Evolutionary conservation across 306 rosid genomes (phyloP).

Genomic region (Carpinus fangiana): DNA sequence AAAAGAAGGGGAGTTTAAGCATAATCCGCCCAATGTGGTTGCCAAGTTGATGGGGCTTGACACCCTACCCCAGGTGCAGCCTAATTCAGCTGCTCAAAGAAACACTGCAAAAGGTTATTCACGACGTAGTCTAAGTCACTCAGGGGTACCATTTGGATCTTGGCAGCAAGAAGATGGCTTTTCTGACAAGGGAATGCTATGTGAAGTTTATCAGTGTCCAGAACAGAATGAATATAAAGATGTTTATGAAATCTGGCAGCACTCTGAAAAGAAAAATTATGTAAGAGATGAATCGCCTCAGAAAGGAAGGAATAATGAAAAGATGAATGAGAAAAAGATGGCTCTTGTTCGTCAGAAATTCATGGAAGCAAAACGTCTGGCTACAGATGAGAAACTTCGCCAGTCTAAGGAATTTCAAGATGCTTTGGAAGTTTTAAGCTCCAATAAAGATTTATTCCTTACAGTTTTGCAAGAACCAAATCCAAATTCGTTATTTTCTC

Average conservation of each 20-base stretch:
- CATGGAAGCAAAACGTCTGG: slow-evolving; percentile 64
- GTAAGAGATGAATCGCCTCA: slow-evolving; percentile 60
- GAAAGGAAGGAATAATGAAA: slow-evolving; percentile 57
- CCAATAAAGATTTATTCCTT: slow-evolving; percentile 70
- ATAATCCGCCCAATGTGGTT: slow-evolving; percentile 70
- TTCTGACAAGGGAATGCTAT: slow-evolving; percentile 48
- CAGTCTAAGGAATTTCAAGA: slow-evolving; percentile 74
- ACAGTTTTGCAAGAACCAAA: slow-evolving; percentile 66
- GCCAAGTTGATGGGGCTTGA: slow-evolving; percentile 98
- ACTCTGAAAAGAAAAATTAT: slow-evolving; percentile 50
- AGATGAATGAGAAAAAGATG: slow-evolving; percentile 55
- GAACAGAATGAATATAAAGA: slow-evolving; percentile 51
- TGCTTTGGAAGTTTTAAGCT: slow-evolving; percentile 80
- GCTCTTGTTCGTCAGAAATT: slow-evolving; percentile 72
- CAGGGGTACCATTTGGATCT: slow-evolving; percentile 46
- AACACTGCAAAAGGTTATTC: slow-evolving; percentile 50
- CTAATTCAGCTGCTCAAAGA: slow-evolving; percentile 54
- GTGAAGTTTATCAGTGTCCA: slow-evolving; percentile 48
- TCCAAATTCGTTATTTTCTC: slow-evolving; percentile 53
- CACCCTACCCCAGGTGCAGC: slow-evolving; percentile 51
- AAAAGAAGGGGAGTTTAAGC: slow-evolving; percentile 59
- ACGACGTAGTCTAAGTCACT: slow-evolving; percentile 40
- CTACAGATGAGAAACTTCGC: slow-evolving; percentile 64
- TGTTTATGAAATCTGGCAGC: slow-evolving; percentile 72
- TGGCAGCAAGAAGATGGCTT: slow-evolving; percentile 51